Evolutionary conservation across 768 basidiomycete species (phyloP).

Genomic region (Daedaleopsis nitida): DNA sequence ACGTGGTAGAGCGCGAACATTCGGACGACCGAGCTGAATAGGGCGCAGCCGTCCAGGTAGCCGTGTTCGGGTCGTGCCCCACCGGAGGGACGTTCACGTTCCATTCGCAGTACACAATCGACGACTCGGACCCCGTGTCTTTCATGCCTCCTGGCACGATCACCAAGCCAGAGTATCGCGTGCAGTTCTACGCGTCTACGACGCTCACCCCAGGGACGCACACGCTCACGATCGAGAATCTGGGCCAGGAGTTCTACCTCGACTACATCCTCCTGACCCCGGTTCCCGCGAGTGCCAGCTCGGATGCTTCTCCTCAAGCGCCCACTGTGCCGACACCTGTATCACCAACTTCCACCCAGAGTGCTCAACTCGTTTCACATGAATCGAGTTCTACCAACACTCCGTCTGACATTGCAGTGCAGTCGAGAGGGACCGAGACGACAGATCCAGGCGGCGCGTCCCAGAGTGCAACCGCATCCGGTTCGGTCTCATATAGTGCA

Average conservation of each 20-base stretch:
- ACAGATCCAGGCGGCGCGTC: too few species aligned
- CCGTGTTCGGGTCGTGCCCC: not conserved
- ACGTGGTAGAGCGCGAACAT: not conserved
- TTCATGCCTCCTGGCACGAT: conserved; percentile 3
- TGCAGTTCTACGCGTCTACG: conserved; percentile 1
- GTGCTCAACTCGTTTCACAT: too few species aligned
- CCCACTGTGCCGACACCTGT: not conserved
- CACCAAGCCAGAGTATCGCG: not conserved
- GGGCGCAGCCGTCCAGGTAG: not conserved
- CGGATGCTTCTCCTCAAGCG: not conserved
- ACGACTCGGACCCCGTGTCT: not conserved
- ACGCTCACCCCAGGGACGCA: not conserved
- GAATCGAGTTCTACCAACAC: too few species aligned
- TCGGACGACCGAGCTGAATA: not conserved
- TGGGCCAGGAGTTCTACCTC: conserved; percentile 11
- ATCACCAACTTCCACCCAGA: not conserved
- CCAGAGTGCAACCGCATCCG: too few species aligned
- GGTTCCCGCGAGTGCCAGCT: not conserved
- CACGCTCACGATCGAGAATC: conserved; percentile 1
- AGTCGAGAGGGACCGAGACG: too few species aligned
- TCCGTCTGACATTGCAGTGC: too few species aligned
- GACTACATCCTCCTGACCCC: conserved; percentile 3
- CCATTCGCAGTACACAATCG: conserved; percentile 1
- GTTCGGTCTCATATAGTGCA: too few species aligned
- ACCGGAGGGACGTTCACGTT: not conserved